phyloP scores from a whole-genome alignment of 371 early-diverging fungal genomes.

The Mortierella sp. region DNA sequence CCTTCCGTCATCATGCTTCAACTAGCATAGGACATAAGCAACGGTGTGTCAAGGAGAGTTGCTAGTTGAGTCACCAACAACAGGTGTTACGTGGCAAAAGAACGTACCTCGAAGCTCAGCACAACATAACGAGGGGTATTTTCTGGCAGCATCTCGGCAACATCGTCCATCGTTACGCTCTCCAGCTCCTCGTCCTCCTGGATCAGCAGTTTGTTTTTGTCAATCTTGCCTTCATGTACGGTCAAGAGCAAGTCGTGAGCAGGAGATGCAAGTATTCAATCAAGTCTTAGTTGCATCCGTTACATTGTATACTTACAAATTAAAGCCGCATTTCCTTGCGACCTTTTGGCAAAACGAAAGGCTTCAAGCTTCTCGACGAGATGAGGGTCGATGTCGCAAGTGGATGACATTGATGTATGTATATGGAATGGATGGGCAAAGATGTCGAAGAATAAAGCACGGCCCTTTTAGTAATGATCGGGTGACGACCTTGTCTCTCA shows the following conservation, averaged over 20 bases:
- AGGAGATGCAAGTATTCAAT: background rate
- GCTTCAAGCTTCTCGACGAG: slow-evolving; percentile 67
- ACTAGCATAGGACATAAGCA: slow-evolving; percentile 30
- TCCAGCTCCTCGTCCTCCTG: slow-evolving; percentile 67
- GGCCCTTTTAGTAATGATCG: too few species aligned
- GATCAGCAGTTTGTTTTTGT: slow-evolving; percentile 62
- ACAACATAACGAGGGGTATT: slow-evolving; percentile 76
- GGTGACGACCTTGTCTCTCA: too few species aligned
- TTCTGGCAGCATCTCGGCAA: slow-evolving; percentile 74
- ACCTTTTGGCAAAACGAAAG: slow-evolving; percentile 70
- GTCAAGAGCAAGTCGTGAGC: background rate
- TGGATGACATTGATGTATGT: slow-evolving; percentile 40
- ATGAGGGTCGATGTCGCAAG: slow-evolving; percentile 68
- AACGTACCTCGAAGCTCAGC: slow-evolving; percentile 71
- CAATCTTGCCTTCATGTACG: slow-evolving; percentile 77
- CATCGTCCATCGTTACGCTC: slow-evolving; percentile 65
- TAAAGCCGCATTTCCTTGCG: slow-evolving; percentile 67
- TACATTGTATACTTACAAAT: slow-evolving; percentile 67
- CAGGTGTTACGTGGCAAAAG: background rate
- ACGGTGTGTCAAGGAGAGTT: background rate
- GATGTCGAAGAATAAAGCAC: background rate
- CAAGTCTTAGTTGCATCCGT: too few species aligned
- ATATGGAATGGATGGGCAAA: too few species aligned
- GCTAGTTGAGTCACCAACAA: background rate
- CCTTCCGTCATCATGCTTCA: slow-evolving; percentile 71